phyloP scores from a whole-genome alignment of 225 moss, liverwort and hornwort genomes.

The Anthoceros angustus region DNA sequence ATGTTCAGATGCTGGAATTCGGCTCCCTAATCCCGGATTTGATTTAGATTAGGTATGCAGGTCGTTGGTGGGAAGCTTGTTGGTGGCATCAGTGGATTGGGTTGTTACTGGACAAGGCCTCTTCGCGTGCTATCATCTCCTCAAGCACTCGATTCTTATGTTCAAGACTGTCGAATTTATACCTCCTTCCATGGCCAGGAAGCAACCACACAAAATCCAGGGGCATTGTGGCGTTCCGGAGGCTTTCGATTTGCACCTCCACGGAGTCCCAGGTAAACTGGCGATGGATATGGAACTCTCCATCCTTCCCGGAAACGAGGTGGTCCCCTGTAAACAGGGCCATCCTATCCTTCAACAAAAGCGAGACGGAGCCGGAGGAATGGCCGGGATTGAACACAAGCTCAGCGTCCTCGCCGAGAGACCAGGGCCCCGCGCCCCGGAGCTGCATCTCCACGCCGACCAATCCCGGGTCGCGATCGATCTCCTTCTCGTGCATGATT shows the following conservation, averaged over 20 bases:
- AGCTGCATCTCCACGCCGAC: neutral
- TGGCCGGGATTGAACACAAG: neutral
- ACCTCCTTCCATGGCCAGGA: neutral
- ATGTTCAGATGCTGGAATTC: no score
- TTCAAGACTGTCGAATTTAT: neutral
- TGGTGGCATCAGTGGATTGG: no score
- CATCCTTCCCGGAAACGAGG: neutral
- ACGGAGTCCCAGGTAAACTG: neutral
- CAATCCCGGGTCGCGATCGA: neutral
- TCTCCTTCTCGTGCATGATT: neutral
- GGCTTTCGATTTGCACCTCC: neutral
- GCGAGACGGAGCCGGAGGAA: neutral
- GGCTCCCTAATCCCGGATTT: no score
- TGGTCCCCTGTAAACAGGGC: neutral
- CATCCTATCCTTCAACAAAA: neutral
- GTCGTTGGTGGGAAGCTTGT: no score
- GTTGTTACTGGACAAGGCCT: no score
- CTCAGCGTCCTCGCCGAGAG: neutral
- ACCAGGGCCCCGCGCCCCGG: neutral
- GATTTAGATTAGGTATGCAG: no score
- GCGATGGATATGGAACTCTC: neutral
- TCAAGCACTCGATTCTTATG: neutral
- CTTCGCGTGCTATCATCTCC: no score
- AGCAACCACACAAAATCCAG: constrained; percentile 3
- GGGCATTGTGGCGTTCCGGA: neutral